These are phyloP conservation scores for Podospora comata DNA, from an alignment of 495 filamentous ascomycete species.

Conservation along the genomic window DNA sequence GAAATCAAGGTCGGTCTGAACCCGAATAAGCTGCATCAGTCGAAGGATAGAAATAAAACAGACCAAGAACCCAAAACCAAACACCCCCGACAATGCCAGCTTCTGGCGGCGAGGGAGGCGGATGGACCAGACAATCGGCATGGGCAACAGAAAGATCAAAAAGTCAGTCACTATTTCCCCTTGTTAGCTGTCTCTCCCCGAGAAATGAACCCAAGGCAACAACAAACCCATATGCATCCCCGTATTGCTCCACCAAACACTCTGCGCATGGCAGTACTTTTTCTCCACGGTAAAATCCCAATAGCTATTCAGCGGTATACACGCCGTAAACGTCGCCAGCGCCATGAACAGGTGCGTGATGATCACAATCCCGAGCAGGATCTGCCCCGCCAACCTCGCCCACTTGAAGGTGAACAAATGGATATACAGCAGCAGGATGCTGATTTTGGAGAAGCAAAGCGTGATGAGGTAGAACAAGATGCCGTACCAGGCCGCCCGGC, in stretches of 20 bases:
- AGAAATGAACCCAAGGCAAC: not conserved
- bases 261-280: conserved; percentile 29
- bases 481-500: conserved; percentile 32
- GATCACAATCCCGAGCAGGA: conserved; percentile 29
- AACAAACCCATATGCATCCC: conserved; percentile 33
- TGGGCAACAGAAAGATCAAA: conserved; percentile 38
- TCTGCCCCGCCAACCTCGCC: conserved; percentile 31
- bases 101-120: conserved; percentile 36
- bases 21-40: conserved; percentile 27
- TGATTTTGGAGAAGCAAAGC: conserved; percentile 36
- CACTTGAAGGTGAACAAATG: conserved; percentile 39
- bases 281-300: conserved; percentile 30
- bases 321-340: conserved; percentile 28
- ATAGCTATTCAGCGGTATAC: conserved; percentile 31
- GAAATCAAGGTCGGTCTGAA: conserved; percentile 28
- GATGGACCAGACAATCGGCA: conserved; percentile 38
- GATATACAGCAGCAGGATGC: conserved; percentile 40
- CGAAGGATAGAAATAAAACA: conserved; percentile 38
- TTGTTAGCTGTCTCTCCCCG: not conserved
- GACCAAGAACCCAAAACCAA: conserved; percentile 35
- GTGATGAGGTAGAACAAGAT: conserved; percentile 31
- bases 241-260: conserved; percentile 36
- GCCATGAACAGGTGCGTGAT: conserved; percentile 27
- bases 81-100: conserved; percentile 34
- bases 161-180: conserved; percentile 29